Conservation (phyloP, 2,329 filamentous ascomycete genomes). For the Gremmenia infestans region DNA sequence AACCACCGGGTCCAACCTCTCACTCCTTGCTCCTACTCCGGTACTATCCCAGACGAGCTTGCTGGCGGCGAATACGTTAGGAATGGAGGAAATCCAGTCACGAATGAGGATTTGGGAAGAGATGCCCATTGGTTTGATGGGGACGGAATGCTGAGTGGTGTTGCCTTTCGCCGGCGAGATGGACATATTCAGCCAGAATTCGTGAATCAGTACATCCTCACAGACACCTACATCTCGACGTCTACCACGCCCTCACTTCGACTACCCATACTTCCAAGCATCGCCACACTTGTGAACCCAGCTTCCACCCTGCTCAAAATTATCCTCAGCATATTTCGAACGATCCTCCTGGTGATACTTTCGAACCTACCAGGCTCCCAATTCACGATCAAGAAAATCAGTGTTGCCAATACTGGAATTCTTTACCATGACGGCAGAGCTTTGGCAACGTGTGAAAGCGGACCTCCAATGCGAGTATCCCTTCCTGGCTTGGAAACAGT, state of each 20-base stretch:
- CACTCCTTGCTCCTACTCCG: conserved; percentile 52
- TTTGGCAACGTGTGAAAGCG: conserved; percentile 66
- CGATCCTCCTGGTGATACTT: conserved; percentile 51
- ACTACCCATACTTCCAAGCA: conserved; percentile 60
- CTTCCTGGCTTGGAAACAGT: conserved; percentile 62
- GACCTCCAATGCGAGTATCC: conserved; percentile 61
- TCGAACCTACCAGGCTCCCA: conserved; percentile 53
- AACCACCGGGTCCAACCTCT: conserved; percentile 50
- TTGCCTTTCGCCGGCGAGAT: conserved; percentile 49
- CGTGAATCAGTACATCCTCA: conserved; percentile 64
- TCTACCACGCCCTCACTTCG: conserved; percentile 42
- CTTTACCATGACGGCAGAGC: conserved; percentile 65
- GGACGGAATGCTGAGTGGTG: conserved; percentile 68
- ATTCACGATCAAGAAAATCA: conserved; percentile 59
- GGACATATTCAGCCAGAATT: conserved; percentile 52
- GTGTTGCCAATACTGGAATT: conserved; percentile 64
- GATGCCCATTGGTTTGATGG: conserved; percentile 73
- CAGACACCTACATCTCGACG: conserved; percentile 57
- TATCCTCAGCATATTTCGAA: conserved; percentile 47
- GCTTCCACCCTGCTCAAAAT: conserved; percentile 48
- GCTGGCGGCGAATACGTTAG: conserved; percentile 66
- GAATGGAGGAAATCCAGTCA: conserved; percentile 65
- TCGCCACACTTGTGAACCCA: conserved; percentile 59
- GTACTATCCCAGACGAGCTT: conserved; percentile 58
- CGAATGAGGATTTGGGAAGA: conserved; percentile 53